A percentile compares a stretch with the other conserved stretches of the same genome.
Evolutionary conservation across 495 filamentous ascomycete species (phyloP).

Genomic region (Corynascus novoguineensis): DNA sequence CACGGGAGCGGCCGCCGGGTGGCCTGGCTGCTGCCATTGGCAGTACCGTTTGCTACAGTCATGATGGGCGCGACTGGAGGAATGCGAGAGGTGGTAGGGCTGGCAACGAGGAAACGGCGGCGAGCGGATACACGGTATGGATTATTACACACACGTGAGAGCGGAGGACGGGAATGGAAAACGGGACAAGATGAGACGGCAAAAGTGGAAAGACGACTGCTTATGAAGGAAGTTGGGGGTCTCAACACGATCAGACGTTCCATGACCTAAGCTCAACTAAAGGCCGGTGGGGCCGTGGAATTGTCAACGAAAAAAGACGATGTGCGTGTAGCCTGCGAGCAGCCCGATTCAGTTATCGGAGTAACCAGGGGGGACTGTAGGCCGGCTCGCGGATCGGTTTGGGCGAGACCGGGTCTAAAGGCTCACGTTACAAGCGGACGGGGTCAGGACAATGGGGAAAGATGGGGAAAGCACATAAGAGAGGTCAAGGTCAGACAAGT

Average conservation of each 20-base stretch:
- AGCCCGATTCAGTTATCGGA: conserved; percentile 2
- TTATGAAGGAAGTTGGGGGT: conserved; percentile 26
- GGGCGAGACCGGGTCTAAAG: neutral
- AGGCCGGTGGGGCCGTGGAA: conserved; percentile 16
- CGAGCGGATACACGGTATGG: neutral
- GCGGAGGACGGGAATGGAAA: conserved; percentile 6
- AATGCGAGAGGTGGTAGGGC: neutral
- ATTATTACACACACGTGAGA: conserved; percentile 3
- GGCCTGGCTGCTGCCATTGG: conserved; percentile 38
- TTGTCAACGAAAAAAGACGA: neutral
- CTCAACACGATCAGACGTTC: conserved; percentile 16
- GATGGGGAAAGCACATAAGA: neutral
- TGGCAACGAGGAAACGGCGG: neutral
- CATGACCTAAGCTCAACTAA: conserved; percentile 36
- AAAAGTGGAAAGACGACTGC: conserved; percentile 22
- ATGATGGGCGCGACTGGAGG: conserved; percentile 19
- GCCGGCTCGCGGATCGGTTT: neutral
- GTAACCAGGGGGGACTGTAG: neutral
- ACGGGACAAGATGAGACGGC: conserved; percentile 13
- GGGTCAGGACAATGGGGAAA: conserved; percentile 3
- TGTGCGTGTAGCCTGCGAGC: neutral
- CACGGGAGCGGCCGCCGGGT: conserved; percentile 62
- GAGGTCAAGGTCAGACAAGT: neutral
- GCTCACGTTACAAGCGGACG: neutral
- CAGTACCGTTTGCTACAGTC: conserved; percentile 34